Percentiles rank a stretch among this genome's conserved stretches.
These are phyloP conservation scores for Ramichloridium luteum DNA, from an alignment of 2,329 filamentous ascomycete species.

Conservation along the genomic window DNA sequence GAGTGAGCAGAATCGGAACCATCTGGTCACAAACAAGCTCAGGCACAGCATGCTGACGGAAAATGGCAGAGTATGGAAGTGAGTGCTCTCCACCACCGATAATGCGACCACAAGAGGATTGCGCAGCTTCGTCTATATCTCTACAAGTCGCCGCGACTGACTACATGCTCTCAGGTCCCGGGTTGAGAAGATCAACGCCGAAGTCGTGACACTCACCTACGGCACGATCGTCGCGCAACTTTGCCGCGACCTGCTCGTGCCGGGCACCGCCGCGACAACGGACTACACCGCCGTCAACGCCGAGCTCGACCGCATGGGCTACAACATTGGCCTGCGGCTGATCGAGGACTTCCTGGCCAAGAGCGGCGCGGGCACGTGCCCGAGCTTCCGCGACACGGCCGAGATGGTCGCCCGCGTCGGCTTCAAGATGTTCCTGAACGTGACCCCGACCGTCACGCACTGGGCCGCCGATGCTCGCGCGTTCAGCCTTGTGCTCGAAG, in stretches of 20 bases:
- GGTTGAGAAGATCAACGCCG: slow-evolving; percentile 95
- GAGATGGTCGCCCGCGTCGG: slow-evolving; percentile 97
- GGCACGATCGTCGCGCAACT: slow-evolving; percentile 94
- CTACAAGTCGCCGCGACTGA: too few relatives aligned
- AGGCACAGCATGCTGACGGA: slow-evolving; percentile 25
- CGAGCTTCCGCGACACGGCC: slow-evolving; percentile 88
- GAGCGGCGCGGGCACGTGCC: slow-evolving; percentile 76
- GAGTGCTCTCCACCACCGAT: slow-evolving; percentile 39
- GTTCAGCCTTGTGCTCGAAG: slow-evolving; percentile 91
- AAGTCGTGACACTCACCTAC: slow-evolving; percentile 93
- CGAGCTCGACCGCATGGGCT: slow-evolving; percentile 97
- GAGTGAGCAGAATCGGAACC: too few relatives aligned
- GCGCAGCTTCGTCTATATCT: neutral
- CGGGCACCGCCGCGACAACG: slow-evolving; percentile 43
- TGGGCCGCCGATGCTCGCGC: slow-evolving; percentile 96
- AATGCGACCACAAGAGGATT: too few relatives aligned
- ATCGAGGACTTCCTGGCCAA: slow-evolving; percentile 98
- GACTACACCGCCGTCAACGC: slow-evolving; percentile 95
- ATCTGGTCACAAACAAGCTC: too few relatives aligned
- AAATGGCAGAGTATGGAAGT: slow-evolving; percentile 77
- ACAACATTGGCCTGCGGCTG: slow-evolving; percentile 89
- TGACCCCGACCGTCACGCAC: slow-evolving; percentile 83
- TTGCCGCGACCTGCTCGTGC: slow-evolving; percentile 67
- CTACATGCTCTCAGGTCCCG: slow-evolving; percentile 73
- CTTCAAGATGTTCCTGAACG: slow-evolving; percentile 98